These are phyloP conservation scores for Flaveria linearis DNA, from an alignment of 129 eudicot species.

Conservation along the genomic window DNA sequence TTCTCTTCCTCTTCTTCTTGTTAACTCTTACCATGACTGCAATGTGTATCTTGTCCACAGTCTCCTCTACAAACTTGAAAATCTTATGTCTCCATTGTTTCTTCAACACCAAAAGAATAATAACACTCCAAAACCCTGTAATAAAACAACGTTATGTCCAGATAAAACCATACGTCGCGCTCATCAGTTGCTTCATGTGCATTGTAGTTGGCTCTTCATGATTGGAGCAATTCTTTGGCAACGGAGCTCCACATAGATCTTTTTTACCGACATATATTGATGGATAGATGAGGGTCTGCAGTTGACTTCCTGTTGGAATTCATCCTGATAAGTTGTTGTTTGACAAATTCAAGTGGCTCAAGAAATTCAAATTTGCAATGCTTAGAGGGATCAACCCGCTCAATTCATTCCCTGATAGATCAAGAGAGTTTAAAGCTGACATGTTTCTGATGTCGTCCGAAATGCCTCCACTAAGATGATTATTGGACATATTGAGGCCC, in stretches of 20 bases:
- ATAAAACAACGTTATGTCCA: slow-evolving; percentile 1
- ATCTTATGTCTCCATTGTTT: slow-evolving; percentile 8
- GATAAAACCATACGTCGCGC: background rate
- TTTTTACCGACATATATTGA: background rate
- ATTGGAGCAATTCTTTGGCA: background rate
- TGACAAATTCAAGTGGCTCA: background rate
- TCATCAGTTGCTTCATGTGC: background rate
- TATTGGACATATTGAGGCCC: slow-evolving; percentile 5
- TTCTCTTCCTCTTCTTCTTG: slow-evolving; percentile 1
- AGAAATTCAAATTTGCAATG: slow-evolving; percentile 11
- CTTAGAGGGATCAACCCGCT: slow-evolving; percentile 12
- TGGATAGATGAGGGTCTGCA: background rate
- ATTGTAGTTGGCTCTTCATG: background rate
- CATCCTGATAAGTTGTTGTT: background rate
- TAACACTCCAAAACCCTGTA: slow-evolving; percentile 10
- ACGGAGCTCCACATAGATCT: background rate
- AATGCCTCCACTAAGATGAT: slow-evolving; percentile 3
- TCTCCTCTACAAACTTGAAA: background rate
- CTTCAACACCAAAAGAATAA: slow-evolving; percentile 3
- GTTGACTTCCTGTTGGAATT: slow-evolving; percentile 6
- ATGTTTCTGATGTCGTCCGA: background rate
- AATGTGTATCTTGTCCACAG: background rate
- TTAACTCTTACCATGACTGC: background rate
- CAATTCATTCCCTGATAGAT: slow-evolving; percentile 25
- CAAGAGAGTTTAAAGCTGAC: slow-evolving; percentile 10